These are phyloP conservation scores for Arthrobotrys megalospora DNA, from an alignment of 2,329 filamentous ascomycete species.

Conservation along the genomic window DNA sequence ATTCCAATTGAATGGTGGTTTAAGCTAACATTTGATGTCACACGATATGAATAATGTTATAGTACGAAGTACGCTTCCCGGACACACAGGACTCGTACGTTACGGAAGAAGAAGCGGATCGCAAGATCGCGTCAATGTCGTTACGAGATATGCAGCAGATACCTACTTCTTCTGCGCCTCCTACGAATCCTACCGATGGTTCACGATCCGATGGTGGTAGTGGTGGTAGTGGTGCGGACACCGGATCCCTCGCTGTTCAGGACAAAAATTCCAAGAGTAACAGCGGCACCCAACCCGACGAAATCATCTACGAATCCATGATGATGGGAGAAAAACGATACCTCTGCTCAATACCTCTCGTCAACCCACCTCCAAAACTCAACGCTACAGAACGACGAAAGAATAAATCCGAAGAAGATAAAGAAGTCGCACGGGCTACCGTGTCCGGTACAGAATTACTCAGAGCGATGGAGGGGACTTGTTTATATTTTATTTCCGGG, in stretches of 20 bases:
- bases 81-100: conserved; percentile 81
- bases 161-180: conserved; percentile 60
- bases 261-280: conserved; percentile 65
- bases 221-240: no score
- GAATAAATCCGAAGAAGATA: conserved; percentile 81
- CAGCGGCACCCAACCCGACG: conserved; percentile 63
- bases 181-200: conserved; percentile 2
- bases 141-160: conserved; percentile 65
- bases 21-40: conserved; percentile 40
- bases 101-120: conserved; percentile 78
- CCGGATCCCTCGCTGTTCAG: conserved; percentile 63
- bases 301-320: conserved; percentile 78
- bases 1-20: background rate
- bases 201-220: background rate
- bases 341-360: conserved; percentile 85
- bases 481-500: conserved; percentile 78
- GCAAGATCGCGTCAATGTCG: conserved; percentile 71
- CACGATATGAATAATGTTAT: conserved; percentile 38
- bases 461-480: conserved; percentile 81
- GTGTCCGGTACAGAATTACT: conserved; percentile 85
- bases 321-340: conserved; percentile 79
- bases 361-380: conserved; percentile 73
- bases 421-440: conserved; percentile 83
- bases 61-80: conserved; percentile 79
- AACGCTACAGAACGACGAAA: conserved; percentile 78